Evolutionary conservation across 352 stramenopile species (phyloP).

Genomic region (Phytopythium aichiense): DNA sequence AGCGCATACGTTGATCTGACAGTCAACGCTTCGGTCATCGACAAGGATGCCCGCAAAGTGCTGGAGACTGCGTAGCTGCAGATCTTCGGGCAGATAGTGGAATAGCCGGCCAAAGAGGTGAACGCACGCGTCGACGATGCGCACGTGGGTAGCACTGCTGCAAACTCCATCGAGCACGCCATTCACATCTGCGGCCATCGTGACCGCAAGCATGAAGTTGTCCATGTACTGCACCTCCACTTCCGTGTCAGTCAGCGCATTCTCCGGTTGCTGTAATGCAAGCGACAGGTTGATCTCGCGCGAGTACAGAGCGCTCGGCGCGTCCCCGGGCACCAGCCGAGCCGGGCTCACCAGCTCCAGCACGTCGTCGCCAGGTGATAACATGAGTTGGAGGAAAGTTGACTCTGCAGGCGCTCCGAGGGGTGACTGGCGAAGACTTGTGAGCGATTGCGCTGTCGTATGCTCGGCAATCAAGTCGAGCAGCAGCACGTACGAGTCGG

Average conservation of each 20-base stretch:
- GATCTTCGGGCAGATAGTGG: constrained; percentile 73
- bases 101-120: constrained; percentile 75
- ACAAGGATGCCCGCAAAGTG: constrained; percentile 66
- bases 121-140: constrained; percentile 76
- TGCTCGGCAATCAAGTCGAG: constrained; percentile 78
- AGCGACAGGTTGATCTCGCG: constrained; percentile 78
- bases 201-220: constrained; percentile 53
- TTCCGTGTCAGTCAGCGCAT: constrained; percentile 76
- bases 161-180: constrained; percentile 33
- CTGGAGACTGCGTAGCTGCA: constrained; percentile 79
- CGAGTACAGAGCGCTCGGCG: constrained; percentile 60
- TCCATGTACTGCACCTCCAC: constrained; percentile 83
- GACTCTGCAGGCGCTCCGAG: constrained; percentile 45
- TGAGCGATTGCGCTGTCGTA: constrained; percentile 74
- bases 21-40: constrained; percentile 47
- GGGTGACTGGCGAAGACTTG: constrained; percentile 54
- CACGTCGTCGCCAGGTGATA: constrained; percentile 47
- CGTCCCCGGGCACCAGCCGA: constrained; percentile 57
- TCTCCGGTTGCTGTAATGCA: constrained; percentile 59
- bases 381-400: constrained; percentile 58
- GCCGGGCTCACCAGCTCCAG: constrained; percentile 57
- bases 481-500: constrained; percentile 77
- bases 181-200: constrained; percentile 23
- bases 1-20: constrained; percentile 76
- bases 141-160: constrained; percentile 79